Base-by-base conservation (phyloP, 371 early-diverging fungal genomes). In the Circinella umbellata region DNA sequence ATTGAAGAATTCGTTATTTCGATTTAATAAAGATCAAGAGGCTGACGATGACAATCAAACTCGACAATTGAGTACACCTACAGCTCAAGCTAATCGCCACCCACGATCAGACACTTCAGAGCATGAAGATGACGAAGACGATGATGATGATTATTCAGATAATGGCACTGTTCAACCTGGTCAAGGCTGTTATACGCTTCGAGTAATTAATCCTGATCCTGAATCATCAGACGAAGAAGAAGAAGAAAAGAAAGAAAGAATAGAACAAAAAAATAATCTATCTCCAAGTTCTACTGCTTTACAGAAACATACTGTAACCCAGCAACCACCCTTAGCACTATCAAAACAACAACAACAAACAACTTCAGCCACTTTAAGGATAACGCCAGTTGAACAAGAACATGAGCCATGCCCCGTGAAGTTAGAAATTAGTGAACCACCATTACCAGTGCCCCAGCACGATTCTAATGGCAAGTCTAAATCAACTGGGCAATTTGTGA, bases 201-300 rank as follows among this genome's bases (percentile, higher is more conserved):
- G 74, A 36, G 74, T 74, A n/a, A 74, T 74, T 66, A 74, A 74
- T 62, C 74, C 74, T 34, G 74, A 74, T 68, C 74, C 74, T 36
- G 67, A 39, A n/a, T 67, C 68, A 8, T 63, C 59, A 20, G 64
- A 61, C 15, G 68, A 67, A 0, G 67, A 67, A 35, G 72, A 71
- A 27, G 70, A 63, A 27, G 63, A 69, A 42, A 38, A 69, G 9
- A 66, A 39, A 37, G 47, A 61, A 57, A 20, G 37, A 42, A 37
- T 36, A 61, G 46, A 20, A 47, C 34, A 20, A 13, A 15, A 14
- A n/a, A 14, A 51, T 17, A n/a, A 17, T 14, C 4, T 5, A 51
- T 7, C 51, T 17, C 8, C 51, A 1, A 1, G 14, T n/a, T n/a
- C 51, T 13, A 13, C 51, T 15, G 5, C 51, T n/a, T 13, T 15